Evolutionary conservation across 805 yeast species (phyloP).

Genomic region (Pachysolen tannophilus): DNA sequence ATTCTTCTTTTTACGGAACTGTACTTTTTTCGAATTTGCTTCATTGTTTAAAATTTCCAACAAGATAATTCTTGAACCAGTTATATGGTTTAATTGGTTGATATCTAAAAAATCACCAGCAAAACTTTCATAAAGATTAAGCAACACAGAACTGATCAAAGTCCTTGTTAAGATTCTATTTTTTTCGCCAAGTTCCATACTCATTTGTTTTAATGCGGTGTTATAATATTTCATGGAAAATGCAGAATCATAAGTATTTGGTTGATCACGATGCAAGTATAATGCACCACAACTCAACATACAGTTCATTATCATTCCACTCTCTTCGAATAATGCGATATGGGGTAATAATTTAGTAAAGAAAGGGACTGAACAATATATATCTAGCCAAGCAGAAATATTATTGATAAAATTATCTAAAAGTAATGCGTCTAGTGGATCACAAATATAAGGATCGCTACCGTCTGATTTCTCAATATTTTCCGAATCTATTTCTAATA

Average conservation of each 20-base stretch:
- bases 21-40: not conserved
- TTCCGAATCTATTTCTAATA: constrained; percentile 5
- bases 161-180: constrained; percentile 6
- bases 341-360: constrained; percentile 7
- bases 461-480: constrained; percentile 2
- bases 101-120: constrained; percentile 2
- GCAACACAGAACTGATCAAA: constrained; percentile 8
- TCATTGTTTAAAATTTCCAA: constrained; percentile 8
- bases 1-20: not conserved
- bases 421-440: constrained; percentile 9
- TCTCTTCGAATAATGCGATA: constrained; percentile 7
- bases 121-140: constrained; percentile 9
- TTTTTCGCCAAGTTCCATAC: constrained; percentile 9
- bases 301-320: constrained; percentile 8
- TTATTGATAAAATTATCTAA: constrained; percentile 6
- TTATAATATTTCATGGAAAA: constrained; percentile 11
- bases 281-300: constrained; percentile 12
- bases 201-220: constrained; percentile 10
- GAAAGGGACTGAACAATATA: constrained; percentile 7
- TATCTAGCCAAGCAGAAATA: constrained; percentile 9
- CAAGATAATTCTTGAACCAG: constrained; percentile 11
- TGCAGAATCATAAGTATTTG: constrained; percentile 7
- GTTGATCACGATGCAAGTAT: constrained; percentile 8
- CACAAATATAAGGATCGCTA: constrained; percentile 10
- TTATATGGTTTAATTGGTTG: constrained; percentile 7